Evolutionary conservation across 2,329 filamentous ascomycete species (phyloP).

Genomic region (Botrytis paeoniae): DNA sequence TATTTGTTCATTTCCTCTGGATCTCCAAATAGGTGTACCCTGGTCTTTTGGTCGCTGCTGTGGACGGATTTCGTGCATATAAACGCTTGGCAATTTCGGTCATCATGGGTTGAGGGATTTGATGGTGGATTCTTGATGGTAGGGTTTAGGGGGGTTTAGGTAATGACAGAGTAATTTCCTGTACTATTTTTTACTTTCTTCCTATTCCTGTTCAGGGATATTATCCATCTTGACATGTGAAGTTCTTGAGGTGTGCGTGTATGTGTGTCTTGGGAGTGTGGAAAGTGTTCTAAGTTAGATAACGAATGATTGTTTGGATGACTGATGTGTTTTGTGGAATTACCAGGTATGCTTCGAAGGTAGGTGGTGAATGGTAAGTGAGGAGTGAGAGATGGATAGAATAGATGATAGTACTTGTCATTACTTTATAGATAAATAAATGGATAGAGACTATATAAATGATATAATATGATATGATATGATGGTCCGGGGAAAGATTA

Average conservation of each 20-base stretch:
- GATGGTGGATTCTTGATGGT: not conserved
- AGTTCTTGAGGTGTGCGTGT: not conserved
- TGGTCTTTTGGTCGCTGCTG: not conserved
- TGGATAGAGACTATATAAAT: not conserved
- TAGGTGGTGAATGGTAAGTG: not conserved
- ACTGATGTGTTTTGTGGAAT: not conserved
- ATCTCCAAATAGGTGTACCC: not conserved
- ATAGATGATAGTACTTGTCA: not conserved
- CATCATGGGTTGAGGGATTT: not conserved
- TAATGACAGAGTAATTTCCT: not conserved
- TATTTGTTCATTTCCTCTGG: not conserved
- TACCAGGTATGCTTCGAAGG: no score
- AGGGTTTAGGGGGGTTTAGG: not conserved
- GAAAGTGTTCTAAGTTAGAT: not conserved
- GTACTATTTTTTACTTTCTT: not conserved
- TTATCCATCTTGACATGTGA: not conserved
- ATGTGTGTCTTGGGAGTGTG: no score
- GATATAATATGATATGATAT: not conserved
- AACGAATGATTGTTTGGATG: not conserved
- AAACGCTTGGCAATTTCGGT: not conserved
- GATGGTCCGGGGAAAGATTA: not conserved
- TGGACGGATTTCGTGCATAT: slow-evolving; percentile 1
- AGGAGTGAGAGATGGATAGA: not conserved
- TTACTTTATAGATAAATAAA: not conserved
- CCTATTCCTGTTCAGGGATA: not conserved